Conservation (phyloP, 495 filamentous ascomycete species). For the Barbatosphaeria neglecta region DNA sequence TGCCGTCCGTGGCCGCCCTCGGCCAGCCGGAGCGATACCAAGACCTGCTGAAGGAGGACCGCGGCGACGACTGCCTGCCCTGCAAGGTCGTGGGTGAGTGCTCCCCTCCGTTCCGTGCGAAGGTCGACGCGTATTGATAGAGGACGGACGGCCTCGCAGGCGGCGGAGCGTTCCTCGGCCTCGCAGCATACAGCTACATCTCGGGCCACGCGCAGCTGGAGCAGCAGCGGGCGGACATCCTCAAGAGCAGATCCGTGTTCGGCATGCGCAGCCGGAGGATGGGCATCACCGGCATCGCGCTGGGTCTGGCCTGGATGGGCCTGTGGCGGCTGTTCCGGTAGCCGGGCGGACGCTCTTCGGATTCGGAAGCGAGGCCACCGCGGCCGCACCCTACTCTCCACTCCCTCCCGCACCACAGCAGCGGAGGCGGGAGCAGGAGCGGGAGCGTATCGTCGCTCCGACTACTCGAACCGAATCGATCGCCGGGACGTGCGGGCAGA, state of each 20-base stretch:
- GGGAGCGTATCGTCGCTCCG: too few relatives aligned
- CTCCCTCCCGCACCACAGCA: too few relatives aligned
- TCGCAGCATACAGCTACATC: slow-evolving; percentile 77
- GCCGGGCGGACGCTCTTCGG: not conserved
- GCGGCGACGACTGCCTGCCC: slow-evolving; percentile 55
- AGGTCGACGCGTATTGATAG: not conserved
- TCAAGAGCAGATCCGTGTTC: slow-evolving; percentile 58
- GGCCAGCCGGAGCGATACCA: slow-evolving; percentile 41
- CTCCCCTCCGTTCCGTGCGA: not conserved
- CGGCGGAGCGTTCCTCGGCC: slow-evolving; percentile 73
- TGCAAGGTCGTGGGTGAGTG: slow-evolving; percentile 55
- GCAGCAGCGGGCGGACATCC: slow-evolving; percentile 55
- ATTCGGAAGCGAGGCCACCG: too few relatives aligned
- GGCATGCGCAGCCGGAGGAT: slow-evolving; percentile 62
- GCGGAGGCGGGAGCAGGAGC: too few relatives aligned
- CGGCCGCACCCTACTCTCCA: not conserved
- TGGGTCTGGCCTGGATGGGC: slow-evolving; percentile 59
- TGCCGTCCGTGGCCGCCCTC: slow-evolving; percentile 27
- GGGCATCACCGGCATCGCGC: slow-evolving; percentile 61
- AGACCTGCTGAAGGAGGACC: slow-evolving; percentile 46
- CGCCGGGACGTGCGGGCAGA: too few relatives aligned
- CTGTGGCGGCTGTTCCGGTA: slow-evolving; percentile 26
- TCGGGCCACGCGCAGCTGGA: slow-evolving; percentile 68
- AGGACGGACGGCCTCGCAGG: slow-evolving; percentile 28
- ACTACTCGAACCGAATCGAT: too few relatives aligned